Percentiles rank a stretch among this genome's conserved stretches.
These are phyloP conservation scores for Cercospora nicotianae DNA, from an alignment of 2,329 filamentous ascomycete species.

Conservation along the genomic window DNA sequence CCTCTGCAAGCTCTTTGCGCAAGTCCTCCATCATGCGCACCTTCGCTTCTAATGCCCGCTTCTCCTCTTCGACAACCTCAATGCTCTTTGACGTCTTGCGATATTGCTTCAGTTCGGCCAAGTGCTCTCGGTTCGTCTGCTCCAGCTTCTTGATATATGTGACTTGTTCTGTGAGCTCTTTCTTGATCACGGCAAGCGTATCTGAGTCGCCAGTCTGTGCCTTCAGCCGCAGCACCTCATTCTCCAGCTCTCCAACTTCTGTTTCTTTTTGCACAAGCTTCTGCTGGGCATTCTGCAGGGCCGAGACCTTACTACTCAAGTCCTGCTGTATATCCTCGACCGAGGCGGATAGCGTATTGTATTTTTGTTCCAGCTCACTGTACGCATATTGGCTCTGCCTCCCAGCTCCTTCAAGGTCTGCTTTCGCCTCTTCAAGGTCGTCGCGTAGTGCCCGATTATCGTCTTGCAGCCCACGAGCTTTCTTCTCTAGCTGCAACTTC, in stretches of 20 bases:
- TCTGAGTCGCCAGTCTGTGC: slow-evolving; percentile 85
- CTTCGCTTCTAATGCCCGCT: slow-evolving; percentile 75
- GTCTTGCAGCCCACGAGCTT: slow-evolving; percentile 60
- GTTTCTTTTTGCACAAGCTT: slow-evolving; percentile 68
- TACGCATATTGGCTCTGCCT: slow-evolving; percentile 63
- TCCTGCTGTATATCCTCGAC: slow-evolving; percentile 62
- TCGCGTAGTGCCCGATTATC: slow-evolving; percentile 74
- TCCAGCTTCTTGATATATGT: slow-evolving; percentile 86
- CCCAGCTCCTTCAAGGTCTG: slow-evolving; percentile 67
- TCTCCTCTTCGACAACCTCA: slow-evolving; percentile 93
- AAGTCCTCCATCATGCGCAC: slow-evolving; percentile 72
- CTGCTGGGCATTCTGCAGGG: slow-evolving; percentile 63
- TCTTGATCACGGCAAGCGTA: slow-evolving; percentile 79
- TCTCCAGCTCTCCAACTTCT: slow-evolving; percentile 72
- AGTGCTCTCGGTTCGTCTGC: slow-evolving; percentile 74
- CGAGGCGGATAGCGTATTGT: slow-evolving; percentile 55
- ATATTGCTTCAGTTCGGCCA: slow-evolving; percentile 75
- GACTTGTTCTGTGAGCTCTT: slow-evolving; percentile 87
- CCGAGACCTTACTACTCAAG: slow-evolving; percentile 55
- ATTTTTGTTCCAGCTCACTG: slow-evolving; percentile 62
- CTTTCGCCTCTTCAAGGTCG: slow-evolving; percentile 78
- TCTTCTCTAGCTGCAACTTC: slow-evolving; percentile 56
- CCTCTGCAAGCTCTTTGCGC: slow-evolving; percentile 74
- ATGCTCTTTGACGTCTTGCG: slow-evolving; percentile 82
- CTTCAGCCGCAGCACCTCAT: slow-evolving; percentile 79